phyloP scores from a whole-genome alignment of 176 grass and related monocot species.

The Bromus sterilis region DNA sequence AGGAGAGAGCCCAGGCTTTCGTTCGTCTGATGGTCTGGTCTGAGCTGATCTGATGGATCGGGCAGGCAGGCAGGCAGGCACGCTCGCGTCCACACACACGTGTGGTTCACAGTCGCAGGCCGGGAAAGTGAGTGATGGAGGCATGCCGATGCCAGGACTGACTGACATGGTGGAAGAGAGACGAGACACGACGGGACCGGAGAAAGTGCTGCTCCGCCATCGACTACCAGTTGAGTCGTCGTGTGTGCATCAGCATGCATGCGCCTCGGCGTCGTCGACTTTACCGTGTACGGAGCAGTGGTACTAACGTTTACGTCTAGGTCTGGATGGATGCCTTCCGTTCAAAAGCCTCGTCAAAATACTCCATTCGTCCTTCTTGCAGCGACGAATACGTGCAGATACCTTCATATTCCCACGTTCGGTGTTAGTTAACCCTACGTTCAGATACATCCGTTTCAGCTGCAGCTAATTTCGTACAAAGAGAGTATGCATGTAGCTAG shows the following conservation, averaged over 20 bases:
- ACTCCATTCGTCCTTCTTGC: too few species aligned
- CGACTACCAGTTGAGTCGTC: neutral
- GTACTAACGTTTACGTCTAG: too few species aligned
- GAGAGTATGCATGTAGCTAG: neutral
- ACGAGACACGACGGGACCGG: neutral
- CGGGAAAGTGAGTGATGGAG: neutral
- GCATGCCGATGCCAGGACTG: neutral
- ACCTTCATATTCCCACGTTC: too few species aligned
- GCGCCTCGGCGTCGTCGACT: neutral
- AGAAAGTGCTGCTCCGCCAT: neutral
- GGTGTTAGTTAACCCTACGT: too few species aligned
- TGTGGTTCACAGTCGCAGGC: constrained; percentile 4
- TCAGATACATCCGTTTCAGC: too few species aligned
- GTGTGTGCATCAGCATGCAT: neutral
- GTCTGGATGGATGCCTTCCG: too few species aligned
- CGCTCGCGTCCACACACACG: neutral
- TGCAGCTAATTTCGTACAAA: too few species aligned
- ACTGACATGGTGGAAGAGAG: neutral
- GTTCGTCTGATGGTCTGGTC: neutral
- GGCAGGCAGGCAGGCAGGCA: neutral
- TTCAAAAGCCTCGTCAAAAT: too few species aligned
- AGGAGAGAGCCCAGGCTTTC: neutral
- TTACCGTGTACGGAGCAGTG: neutral
- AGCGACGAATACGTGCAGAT: too few species aligned
- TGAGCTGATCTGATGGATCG: neutral